Conservation (phyloP, 2,329 filamentous ascomycete species). For the Aspergillus nomiae region DNA sequence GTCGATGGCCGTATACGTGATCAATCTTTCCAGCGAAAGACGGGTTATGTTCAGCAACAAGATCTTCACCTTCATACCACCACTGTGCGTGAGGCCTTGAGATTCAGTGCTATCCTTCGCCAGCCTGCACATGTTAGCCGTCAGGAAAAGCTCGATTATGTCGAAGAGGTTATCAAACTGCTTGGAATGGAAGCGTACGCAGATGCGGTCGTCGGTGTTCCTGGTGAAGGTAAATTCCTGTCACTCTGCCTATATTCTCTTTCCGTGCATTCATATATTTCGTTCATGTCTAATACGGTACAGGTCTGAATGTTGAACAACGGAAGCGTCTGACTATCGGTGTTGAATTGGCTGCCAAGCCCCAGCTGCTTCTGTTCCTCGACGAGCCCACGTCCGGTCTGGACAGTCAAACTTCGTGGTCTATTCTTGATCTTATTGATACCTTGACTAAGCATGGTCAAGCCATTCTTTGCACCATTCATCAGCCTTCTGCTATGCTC, state of each 20-base stretch:
- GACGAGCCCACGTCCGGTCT: constrained; percentile 95
- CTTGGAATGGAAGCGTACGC: constrained; percentile 89
- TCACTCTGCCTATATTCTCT: background rate
- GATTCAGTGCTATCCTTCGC: constrained; percentile 81
- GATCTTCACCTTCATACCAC: constrained; percentile 83
- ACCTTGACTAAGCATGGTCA: constrained; percentile 88
- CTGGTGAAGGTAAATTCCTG: constrained; percentile 69
- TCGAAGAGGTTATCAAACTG: constrained; percentile 86
- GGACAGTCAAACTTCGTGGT: constrained; percentile 91
- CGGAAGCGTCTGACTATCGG: constrained; percentile 84
- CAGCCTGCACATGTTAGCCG: constrained; percentile 74
- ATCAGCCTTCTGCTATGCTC: constrained; percentile 93
- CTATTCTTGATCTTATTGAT: constrained; percentile 82
- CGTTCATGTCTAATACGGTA: constrained; percentile 9
- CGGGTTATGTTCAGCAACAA: constrained; percentile 89
- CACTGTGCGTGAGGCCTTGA: constrained; percentile 84
- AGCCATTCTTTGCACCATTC: constrained; percentile 94
- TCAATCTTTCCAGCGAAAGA: constrained; percentile 85
- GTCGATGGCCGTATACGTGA: constrained; percentile 75
- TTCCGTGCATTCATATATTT: background rate
- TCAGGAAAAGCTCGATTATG: constrained; percentile 80
- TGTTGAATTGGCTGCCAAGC: constrained; percentile 93
- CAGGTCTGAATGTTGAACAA: constrained; percentile 62
- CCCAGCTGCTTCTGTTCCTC: constrained; percentile 83
- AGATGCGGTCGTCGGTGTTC: constrained; percentile 86